Evolutionary conservation across 106 monocot genomes (phyloP).

Genomic region (Allium cepa): DNA sequence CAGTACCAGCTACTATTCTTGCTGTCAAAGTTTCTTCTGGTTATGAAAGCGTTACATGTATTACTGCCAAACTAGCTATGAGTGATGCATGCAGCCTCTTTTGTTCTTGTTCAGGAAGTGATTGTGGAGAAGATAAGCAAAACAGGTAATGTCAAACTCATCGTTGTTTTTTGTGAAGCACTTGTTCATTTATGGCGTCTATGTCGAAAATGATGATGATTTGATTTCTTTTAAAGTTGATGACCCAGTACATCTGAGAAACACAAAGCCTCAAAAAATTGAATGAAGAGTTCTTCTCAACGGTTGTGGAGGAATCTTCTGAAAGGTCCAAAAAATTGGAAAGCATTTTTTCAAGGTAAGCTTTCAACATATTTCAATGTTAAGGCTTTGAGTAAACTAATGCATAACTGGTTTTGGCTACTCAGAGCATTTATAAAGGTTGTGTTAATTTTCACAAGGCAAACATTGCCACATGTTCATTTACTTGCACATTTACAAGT

Average conservation of each 20-base stretch:
- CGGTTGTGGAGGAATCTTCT: constrained; percentile 50
- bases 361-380: neutral
- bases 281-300: constrained; percentile 35
- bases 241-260: constrained; percentile 7
- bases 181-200: neutral
- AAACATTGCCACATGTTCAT: neutral
- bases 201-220: neutral
- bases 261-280: constrained; percentile 9
- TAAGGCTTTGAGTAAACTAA: neutral
- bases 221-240: neutral
- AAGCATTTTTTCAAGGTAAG: constrained; percentile 56
- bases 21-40: constrained; percentile 29
- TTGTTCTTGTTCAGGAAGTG: constrained; percentile 19
- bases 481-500: neutral
- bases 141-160: constrained; percentile 25
- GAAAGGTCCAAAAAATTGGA: constrained; percentile 61
- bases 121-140: constrained; percentile 18
- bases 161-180: neutral
- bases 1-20: constrained; percentile 54
- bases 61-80: constrained; percentile 34
- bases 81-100: constrained; percentile 46
- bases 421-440: neutral
- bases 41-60: constrained; percentile 42
- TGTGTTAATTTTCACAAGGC: neutral
- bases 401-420: neutral